Percentiles rank a stretch among this genome's conserved stretches.
phyloP scores from a whole-genome alignment of 441 rosid species.

The Biscutella laevigata region DNA sequence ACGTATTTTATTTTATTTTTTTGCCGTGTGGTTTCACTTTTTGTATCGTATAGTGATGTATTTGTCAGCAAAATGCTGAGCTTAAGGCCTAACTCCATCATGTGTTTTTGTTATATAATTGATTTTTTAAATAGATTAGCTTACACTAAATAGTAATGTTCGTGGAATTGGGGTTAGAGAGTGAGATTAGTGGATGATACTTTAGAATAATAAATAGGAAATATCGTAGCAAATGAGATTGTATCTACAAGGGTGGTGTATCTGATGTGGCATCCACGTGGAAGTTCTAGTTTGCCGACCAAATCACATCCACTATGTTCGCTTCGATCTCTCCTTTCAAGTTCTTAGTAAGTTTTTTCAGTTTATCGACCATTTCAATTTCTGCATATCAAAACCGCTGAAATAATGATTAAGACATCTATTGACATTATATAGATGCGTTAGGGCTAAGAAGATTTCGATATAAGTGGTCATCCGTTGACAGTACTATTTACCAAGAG shows the following conservation, averaged over 20 bases:
- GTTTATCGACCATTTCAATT: too few species aligned
- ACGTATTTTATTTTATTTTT: too few species aligned
- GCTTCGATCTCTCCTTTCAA: too few species aligned
- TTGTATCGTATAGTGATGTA: conserved; percentile 24
- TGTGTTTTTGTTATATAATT: conserved; percentile 1
- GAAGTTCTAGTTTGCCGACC: too few species aligned
- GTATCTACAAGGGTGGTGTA: conserved; percentile 16
- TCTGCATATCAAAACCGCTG: too few species aligned
- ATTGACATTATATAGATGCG: too few species aligned
- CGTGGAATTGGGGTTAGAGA: conserved; percentile 8
- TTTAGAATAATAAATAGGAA: conserved; percentile 29
- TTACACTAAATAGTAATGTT: conserved; percentile 13
- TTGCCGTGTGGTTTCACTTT: conserved; percentile 11
- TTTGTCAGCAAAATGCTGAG: conserved; percentile 46
- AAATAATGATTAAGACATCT: too few species aligned
- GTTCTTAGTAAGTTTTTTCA: too few species aligned
- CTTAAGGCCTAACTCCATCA: conserved; percentile 35
- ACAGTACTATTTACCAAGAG: too few species aligned
- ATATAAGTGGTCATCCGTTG: too few species aligned
- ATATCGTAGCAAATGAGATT: not conserved
- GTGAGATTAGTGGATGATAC: conserved; percentile 42
- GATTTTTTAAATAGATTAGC: not conserved
- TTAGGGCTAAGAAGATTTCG: too few species aligned
- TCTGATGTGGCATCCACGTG: conserved; percentile 15
- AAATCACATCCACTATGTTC: not conserved